These are phyloP conservation scores for Podospora tetraspora DNA, from an alignment of 495 filamentous ascomycete genomes.

Conservation along the genomic window DNA sequence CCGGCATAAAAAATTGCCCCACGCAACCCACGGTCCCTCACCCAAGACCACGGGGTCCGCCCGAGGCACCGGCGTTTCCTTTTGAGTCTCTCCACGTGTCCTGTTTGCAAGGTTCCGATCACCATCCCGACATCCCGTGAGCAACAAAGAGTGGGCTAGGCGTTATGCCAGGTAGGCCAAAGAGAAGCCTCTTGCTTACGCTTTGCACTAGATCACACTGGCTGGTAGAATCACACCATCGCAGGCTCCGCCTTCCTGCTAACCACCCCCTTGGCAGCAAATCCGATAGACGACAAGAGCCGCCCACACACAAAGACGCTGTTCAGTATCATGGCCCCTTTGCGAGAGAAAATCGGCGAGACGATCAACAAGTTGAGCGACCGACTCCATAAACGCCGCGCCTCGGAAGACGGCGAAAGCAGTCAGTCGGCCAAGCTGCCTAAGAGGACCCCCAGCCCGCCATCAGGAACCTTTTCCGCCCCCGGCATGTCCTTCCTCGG, in stretches of 20 bases:
- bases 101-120: background rate
- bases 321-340: constrained; percentile 14
- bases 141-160: background rate
- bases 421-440: constrained; percentile 13
- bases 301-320: background rate
- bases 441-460: constrained; percentile 1
- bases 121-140: background rate
- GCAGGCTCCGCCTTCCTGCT: background rate
- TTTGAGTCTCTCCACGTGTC: background rate
- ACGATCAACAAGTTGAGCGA: constrained; percentile 14
- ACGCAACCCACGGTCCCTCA: background rate
- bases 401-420: constrained; percentile 10
- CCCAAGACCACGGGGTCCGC: background rate
- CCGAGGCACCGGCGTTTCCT: too few species aligned
- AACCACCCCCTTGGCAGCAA: background rate
- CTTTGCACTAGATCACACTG: background rate
- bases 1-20: background rate
- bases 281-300: background rate
- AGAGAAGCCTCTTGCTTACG: background rate
- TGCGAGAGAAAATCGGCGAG: constrained; percentile 13
- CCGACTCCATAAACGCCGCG: constrained; percentile 16
- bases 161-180: background rate
- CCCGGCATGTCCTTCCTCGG: background rate
- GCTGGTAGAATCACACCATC: background rate
- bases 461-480: background rate